Conservation (phyloP, 1,284 basidiomycete species). For the Sanguinoderma infundibulare region DNA sequence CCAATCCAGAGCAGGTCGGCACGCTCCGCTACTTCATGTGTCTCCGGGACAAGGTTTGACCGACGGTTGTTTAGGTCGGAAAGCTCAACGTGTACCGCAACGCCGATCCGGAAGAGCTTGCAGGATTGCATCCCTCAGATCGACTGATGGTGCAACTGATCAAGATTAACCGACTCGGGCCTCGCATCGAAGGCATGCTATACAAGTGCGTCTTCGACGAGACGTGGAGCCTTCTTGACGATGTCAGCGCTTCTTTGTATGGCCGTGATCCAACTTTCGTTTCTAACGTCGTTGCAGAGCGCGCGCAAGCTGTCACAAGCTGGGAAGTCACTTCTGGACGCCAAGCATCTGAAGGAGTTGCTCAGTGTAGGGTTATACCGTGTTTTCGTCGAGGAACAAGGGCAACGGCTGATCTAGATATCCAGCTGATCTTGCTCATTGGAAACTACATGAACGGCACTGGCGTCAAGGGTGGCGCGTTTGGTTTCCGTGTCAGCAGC, state of each 20-base stretch:
- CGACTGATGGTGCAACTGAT: constrained; percentile 97
- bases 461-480: constrained; percentile 95
- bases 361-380: constrained; percentile 62
- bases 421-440: constrained; percentile 88
- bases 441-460: constrained; percentile 99
- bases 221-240: constrained; percentile 73
- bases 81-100: constrained; percentile 93
- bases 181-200: constrained; percentile 93
- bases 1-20: constrained; percentile 85
- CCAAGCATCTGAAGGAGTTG: constrained; percentile 86
- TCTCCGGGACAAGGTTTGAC: constrained; percentile 15
- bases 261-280: constrained; percentile 12
- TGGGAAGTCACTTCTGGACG: constrained; percentile 75
- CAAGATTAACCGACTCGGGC: constrained; percentile 91
- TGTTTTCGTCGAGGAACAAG: not conserved
- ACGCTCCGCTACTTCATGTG: no score
- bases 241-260: constrained; percentile 45
- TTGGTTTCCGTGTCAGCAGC: constrained; percentile 96
- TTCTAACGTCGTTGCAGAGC: constrained; percentile 50
- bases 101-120: constrained; percentile 86
- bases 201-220: constrained; percentile 89
- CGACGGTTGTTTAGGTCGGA: constrained; percentile 62
- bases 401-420: not conserved
- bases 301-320: constrained; percentile 83
- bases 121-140: constrained; percentile 90